These are phyloP conservation scores for Chaetoscypha palmicola DNA, from an alignment of 2,329 filamentous ascomycete species.

Conservation along the genomic window DNA sequence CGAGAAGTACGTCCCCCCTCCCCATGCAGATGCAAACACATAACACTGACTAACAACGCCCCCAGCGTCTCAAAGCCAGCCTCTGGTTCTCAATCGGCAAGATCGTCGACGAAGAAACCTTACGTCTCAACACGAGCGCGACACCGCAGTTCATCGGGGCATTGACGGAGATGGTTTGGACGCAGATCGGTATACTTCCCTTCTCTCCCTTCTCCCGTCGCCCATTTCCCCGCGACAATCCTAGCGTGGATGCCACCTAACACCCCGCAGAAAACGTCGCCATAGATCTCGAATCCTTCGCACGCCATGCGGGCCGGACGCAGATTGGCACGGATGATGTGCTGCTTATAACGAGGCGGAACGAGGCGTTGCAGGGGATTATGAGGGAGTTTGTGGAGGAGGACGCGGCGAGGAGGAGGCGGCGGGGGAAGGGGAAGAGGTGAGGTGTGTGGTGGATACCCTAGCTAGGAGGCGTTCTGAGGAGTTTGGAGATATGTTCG, in stretches of 20 bases:
- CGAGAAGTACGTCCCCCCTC: conserved; percentile 15
- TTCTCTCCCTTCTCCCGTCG: not conserved
- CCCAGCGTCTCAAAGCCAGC: conserved; percentile 71
- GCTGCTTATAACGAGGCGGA: conserved; percentile 76
- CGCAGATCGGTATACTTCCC: conserved; percentile 61
- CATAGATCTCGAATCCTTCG: conserved; percentile 57
- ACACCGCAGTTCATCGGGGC: conserved; percentile 87
- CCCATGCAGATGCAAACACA: not conserved
- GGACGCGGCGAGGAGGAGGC: conserved; percentile 38
- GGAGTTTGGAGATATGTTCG: no score
- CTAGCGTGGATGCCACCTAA: not conserved
- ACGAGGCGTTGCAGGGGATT: conserved; percentile 74
- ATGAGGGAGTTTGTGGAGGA: conserved; percentile 63
- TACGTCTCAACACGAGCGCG: conserved; percentile 69
- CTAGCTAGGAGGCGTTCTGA: no score
- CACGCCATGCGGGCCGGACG: conserved; percentile 71
- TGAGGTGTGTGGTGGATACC: no score
- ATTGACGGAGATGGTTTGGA: conserved; percentile 79
- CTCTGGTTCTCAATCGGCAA: conserved; percentile 80
- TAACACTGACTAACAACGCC: not conserved
- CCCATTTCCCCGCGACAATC: not conserved
- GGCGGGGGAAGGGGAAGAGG: not conserved
- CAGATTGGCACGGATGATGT: conserved; percentile 84
- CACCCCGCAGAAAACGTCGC: conserved; percentile 41
- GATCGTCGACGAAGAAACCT: conserved; percentile 79